Percentiles rank a stretch among this genome's conserved stretches.
Evolutionary conservation across 768 basidiomycete species (phyloP).

Genomic region (Leccinum subtestaceum): DNA sequence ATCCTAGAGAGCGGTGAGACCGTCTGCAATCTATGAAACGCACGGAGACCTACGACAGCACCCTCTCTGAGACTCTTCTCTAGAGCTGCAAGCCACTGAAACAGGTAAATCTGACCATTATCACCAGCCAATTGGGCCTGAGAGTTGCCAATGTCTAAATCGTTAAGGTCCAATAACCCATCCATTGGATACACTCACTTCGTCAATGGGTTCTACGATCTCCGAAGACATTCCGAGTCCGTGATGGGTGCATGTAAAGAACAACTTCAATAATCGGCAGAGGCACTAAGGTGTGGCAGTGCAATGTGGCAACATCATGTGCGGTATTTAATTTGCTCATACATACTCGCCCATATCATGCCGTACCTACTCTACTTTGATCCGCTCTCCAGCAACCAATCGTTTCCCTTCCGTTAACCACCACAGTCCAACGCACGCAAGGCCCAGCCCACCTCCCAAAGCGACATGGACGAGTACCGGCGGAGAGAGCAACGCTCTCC

Average conservation of each 20-base stretch:
- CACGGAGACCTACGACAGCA: conserved; percentile 45
- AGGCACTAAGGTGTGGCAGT: conserved; percentile 11
- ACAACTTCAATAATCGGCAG: too few relatives aligned
- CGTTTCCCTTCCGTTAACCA: conserved; percentile 29
- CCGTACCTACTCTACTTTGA: conserved; percentile 22
- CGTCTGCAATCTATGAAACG: not conserved
- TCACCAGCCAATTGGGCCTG: conserved; percentile 71
- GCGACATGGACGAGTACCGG: conserved; percentile 25
- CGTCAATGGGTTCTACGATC: conserved; percentile 30
- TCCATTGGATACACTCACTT: conserved; percentile 23
- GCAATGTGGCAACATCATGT: not conserved
- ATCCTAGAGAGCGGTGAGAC: conserved; percentile 42
- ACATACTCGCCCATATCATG: not conserved
- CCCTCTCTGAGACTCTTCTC: conserved; percentile 55
- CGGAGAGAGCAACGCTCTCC: conserved; percentile 19
- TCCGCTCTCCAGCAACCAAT: conserved; percentile 18
- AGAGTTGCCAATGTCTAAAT: conserved; percentile 11
- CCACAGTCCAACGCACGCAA: conserved; percentile 28
- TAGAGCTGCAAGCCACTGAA: conserved; percentile 75
- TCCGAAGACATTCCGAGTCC: conserved; percentile 24
- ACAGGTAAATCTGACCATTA: conserved; percentile 77
- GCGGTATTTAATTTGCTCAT: too few relatives aligned
- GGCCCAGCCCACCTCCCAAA: conserved; percentile 25
- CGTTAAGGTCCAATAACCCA: not conserved
- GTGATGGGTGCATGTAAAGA: conserved; percentile 6